Evolutionary conservation across 345 rosid genomes (phyloP), one percentile per base, ranked within the genome.

Genomic region (Populus deltoides): DNA sequence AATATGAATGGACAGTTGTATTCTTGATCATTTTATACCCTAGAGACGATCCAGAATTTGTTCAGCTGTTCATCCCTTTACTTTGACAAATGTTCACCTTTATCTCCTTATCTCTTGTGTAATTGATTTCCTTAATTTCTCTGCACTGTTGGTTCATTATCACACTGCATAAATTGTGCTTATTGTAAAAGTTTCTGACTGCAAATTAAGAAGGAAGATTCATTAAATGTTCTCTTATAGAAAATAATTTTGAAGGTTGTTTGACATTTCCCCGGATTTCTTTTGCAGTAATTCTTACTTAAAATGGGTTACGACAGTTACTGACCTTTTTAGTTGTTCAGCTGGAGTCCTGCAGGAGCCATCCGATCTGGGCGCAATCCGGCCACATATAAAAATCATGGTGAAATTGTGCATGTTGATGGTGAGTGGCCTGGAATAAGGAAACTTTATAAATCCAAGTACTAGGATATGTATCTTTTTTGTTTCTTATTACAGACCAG

Each of bases 301-400:
- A 49, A 49, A 49, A 49, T 49, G 55, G 55, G 55, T 49, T 27
- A 33, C 13, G 8, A 41, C 31, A 57, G 74, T 78, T 70, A 65
- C 77, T 82, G 72, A 83, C 62, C 62, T 29, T 2, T 25, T 69
- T 51, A 45, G n/a, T 82, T 79, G 73, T 82, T 78, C 90, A 95
- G 98, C 83, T 95, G 98, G 99, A 93, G 85, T 82, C 98, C 98
- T 81, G 97, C 96, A 49, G 98, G 99, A 88, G 97, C 97, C 62
- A 90, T 95, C 79, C 84, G 88, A 90, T 68, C 80, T 16, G 98
- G 97, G 73, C 78, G 74, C 51, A 93, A 93, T 84, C 99, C 99
- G 45, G 99, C 99, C 36, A 93, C 84, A 7, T 92, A 89, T 80
- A 87, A 79, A 82, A 81, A 75, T 79, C 77, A 84, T 10, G 89